Percentiles rank a stretch among this genome's conserved stretches.
Conservation (phyloP, 2,329 filamentous ascomycete genomes). For the Immersiporthe knoxdaviesiana region DNA sequence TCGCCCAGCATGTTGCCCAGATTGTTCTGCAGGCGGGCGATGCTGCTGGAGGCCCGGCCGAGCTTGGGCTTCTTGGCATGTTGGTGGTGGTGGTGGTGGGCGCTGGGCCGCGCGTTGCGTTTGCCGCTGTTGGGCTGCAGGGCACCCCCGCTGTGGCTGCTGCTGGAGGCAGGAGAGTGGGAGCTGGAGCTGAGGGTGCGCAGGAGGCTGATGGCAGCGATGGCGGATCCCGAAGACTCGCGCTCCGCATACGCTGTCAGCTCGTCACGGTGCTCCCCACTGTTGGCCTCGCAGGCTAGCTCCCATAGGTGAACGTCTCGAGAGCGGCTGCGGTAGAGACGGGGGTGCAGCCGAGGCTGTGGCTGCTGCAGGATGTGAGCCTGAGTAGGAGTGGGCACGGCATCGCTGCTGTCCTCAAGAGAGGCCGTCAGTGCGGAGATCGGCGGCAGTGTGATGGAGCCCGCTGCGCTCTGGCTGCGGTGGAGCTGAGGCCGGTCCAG, state of each 20-base stretch:
- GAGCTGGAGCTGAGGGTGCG: conserved; percentile 67
- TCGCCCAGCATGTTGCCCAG: conserved; percentile 36
- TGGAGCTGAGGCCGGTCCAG: conserved; percentile 60
- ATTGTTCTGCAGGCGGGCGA: conserved; percentile 60
- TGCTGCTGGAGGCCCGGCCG: conserved; percentile 62
- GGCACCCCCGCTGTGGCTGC: conserved; percentile 33
- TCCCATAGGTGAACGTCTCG: conserved; percentile 90
- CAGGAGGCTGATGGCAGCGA: conserved; percentile 80
- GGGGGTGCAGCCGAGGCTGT: conserved; percentile 51
- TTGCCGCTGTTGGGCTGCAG: conserved; percentile 64
- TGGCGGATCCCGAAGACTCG: conserved; percentile 77
- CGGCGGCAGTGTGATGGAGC: conserved; percentile 60
- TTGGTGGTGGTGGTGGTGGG: conserved; percentile 38
- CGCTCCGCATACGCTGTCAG: conserved; percentile 76
- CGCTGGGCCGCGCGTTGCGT: conserved; percentile 56
- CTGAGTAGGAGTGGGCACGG: conserved; percentile 20
- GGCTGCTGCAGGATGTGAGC: conserved; percentile 38
- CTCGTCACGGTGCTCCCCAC: conserved; percentile 74
- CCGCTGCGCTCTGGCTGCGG: conserved; percentile 71
- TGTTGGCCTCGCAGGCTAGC: conserved; percentile 81
- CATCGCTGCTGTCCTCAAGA: conserved; percentile 32
- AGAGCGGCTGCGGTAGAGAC: conserved; percentile 71
- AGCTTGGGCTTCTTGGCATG: conserved; percentile 65
- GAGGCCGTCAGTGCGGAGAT: conserved; percentile 56
- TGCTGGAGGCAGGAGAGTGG: conserved; percentile 40